Base-by-base conservation (phyloP, 2,329 filamentous ascomycete species). In the Aspergillus pseudoviridinutans region DNA sequence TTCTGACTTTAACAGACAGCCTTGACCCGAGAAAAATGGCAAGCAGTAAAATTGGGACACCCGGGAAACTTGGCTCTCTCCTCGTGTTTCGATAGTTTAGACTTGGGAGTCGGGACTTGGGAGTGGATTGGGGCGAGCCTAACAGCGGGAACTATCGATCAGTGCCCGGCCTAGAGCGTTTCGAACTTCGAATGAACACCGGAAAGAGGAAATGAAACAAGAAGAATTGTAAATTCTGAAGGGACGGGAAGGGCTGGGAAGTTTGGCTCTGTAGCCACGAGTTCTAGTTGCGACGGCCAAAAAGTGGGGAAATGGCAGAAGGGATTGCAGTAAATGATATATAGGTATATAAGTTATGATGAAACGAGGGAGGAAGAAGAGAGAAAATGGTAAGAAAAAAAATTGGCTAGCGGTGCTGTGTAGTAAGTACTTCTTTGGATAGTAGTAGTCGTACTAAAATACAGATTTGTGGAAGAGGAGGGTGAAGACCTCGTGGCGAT, bases 101-200 rank as follows among this genome's bases (percentile, higher is more conserved):
- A 32, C 29, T 32, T 14, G n/a, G 29, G 10, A 32, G 29, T 32
- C 24, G 24, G 3, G 27, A 54, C 20, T 32, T 50, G 10, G 47
- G 41, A 53, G 58, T 56, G 53, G 51, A 58, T 53, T 56, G 58
- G 51, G 54, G 54, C 49, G 29, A 58, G 38, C 52, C 51, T 61
- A 61, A 51, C 54, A 53, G 59, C 59, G 59, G 59, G 57, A 61
- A 52, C 59, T 61, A 61, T 59, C 44, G 51, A 53, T 52, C 49
- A 50, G 3, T 58, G 44, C 50, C 25, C 47, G 38, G 51, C 28
- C 53, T 58, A 52, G 44, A 50, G 49, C 47, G 49, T 55, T 58
- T 50, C 49, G 54, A 51, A 44, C 28, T 41, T 50, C 55, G 55
- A 46, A 51, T 38, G 32, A 41, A 51, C 25, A 28, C 14, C n/a